phyloP scores from a whole-genome alignment of 1,284 basidiomycete genomes.

The Dichomitus squalens region DNA sequence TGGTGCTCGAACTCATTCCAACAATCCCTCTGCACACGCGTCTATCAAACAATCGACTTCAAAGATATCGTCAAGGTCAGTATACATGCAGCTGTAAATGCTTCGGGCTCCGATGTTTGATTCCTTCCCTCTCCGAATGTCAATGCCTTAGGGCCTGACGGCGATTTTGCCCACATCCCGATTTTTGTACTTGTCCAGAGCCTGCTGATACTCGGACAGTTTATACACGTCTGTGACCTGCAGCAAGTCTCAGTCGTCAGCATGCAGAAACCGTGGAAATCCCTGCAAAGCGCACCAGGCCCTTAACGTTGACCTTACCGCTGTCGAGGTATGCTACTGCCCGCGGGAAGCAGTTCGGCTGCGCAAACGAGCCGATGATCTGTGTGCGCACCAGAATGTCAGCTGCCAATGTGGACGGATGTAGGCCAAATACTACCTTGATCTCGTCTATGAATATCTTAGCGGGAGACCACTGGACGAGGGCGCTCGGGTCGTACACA shows the following conservation, averaged over 20 bases:
- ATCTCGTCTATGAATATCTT: constrained; percentile 90
- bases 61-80: no score
- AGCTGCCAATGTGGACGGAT: no score
- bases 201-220: constrained; percentile 78
- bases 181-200: constrained; percentile 84
- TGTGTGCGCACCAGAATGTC: constrained; percentile 33
- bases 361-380: constrained; percentile 87
- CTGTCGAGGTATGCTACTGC: constrained; percentile 85
- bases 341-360: constrained; percentile 84
- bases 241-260: not conserved
- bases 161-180: constrained; percentile 69
- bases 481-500: constrained; percentile 68
- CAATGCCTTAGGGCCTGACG: constrained; percentile 54
- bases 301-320: constrained; percentile 80
- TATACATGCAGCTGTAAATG: no score
- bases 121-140: no score
- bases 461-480: constrained; percentile 80
- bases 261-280: not conserved
- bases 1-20: no score
- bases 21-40: no score
- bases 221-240: constrained; percentile 74
- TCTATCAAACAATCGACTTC: no score
- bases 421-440: no score
- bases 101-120: no score
- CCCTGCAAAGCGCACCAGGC: constrained; percentile 63